Evolutionary conservation across 331 rosid species (phyloP), one percentile per base, ranked within the genome.

Genomic region (Spiraea crenata): DNA sequence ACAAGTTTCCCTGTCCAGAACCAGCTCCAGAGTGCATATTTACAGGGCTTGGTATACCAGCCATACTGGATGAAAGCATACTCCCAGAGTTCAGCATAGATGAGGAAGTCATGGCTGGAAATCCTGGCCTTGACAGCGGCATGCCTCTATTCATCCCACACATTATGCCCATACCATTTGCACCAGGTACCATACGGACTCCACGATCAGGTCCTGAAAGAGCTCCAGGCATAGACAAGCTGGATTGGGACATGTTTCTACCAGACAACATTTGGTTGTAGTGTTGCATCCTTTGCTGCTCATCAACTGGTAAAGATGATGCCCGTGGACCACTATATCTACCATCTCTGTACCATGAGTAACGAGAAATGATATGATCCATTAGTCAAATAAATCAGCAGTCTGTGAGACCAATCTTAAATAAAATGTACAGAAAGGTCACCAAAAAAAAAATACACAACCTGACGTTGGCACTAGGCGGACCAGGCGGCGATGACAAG

Each of bases 241-340:
- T 75, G 71, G 96, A 67, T 64, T 91, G 98, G 76, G 80, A 92
- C 78, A 87, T 70, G 78, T 75, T 92, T 81, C 97, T 85, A 65
- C 92, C 76, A 12, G 99, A 82, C 52, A 90, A 49, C 81, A 85
- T 84, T 81, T 85, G 96, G 80, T 86, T 91, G 76, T 86, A 89
- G 55, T 95, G 95, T 79, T 89, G 99, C 74, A 85, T 69, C 82
- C 89, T 85, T 81, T 95, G 91, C 85, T 91, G 99, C 78, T 92
- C 99, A 44, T 95, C 99, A 16, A 76, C 96, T 4, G 91, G 86
- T 84, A 88, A 72, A 50, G 93, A 82, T 1, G 90, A 76, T 61
- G 81, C 50, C 74, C 99, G 84, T 5, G 93, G 88, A 84, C 84
- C 87, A 57, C 89, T 81, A 68, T 76, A 95, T 75, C 96, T 85